Evolutionary conservation across 345 rosid genomes (phyloP).

Genomic region (Bruguiera parviflora): DNA sequence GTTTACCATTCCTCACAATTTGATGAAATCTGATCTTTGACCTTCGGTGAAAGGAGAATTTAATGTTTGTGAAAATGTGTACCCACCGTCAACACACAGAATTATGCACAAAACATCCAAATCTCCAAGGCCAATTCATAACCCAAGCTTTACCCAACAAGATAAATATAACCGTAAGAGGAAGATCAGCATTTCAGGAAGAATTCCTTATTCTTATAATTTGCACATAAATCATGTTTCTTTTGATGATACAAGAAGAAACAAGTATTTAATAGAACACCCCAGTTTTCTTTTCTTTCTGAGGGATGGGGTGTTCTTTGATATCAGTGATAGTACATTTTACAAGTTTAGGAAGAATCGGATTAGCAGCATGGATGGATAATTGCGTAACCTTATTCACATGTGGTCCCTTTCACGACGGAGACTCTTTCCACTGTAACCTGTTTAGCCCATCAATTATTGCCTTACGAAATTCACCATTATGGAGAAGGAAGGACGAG

Average conservation of each 20-base stretch:
- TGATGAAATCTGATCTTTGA: too few relatives aligned
- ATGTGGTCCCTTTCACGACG: conserved; percentile 33
- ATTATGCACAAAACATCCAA: too few relatives aligned
- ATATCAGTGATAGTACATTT: conserved; percentile 19
- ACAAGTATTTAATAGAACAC: conserved; percentile 17
- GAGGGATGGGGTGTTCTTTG: conserved; percentile 6
- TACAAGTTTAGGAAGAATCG: conserved; percentile 17
- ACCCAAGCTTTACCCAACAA: too few relatives aligned
- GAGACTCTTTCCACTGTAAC: conserved; percentile 75
- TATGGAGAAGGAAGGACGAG: conserved; percentile 81
- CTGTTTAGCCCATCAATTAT: conserved; percentile 74
- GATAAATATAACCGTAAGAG: too few relatives aligned
- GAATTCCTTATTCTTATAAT: too few relatives aligned
- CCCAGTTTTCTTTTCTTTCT: background rate
- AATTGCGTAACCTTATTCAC: background rate
- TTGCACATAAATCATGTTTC: background rate
- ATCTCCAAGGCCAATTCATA: too few relatives aligned
- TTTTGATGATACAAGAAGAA: background rate
- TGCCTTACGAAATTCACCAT: conserved; percentile 75
- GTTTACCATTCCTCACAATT: too few relatives aligned
- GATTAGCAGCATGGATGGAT: conserved; percentile 5
- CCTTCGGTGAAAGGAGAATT: too few relatives aligned
- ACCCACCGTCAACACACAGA: too few relatives aligned
- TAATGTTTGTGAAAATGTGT: too few relatives aligned
- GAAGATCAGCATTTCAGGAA: too few relatives aligned